Percentiles rank a stretch among this genome's conserved stretches.
Conservation (phyloP, 148 eudicot species). For the Suaeda aralocaspica region DNA sequence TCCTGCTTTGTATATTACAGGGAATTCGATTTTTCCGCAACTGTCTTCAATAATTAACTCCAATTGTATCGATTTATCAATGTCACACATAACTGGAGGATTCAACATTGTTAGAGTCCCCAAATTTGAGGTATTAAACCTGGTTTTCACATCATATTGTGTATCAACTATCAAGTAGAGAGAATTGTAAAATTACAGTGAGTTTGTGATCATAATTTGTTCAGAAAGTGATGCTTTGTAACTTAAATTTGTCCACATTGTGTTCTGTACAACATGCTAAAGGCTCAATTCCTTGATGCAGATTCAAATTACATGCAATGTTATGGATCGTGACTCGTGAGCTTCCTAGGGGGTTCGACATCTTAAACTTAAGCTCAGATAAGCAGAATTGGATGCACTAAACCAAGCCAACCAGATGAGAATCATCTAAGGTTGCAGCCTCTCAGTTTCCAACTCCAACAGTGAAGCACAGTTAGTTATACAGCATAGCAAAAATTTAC, state of each 20-base stretch:
- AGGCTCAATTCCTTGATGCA: not conserved
- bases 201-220: not conserved
- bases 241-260: not conserved
- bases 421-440: not conserved
- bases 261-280: not conserved
- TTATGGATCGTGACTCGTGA: not conserved
- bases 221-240: not conserved
- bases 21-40: slow-evolving; percentile 91
- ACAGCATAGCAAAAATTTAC: not conserved
- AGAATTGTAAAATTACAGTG: not conserved
- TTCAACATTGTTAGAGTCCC: not conserved
- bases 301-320: not conserved
- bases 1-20: slow-evolving; percentile 30
- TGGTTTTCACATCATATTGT: not conserved
- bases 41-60: slow-evolving; percentile 55
- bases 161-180: not conserved
- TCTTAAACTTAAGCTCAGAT: not conserved
- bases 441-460: not conserved
- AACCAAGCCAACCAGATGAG: not conserved
- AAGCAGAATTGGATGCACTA: not conserved
- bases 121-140: slow-evolving; percentile 2
- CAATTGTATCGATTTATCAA: not conserved
- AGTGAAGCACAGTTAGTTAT: not conserved
- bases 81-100: slow-evolving; percentile 4
- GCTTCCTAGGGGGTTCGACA: slow-evolving; percentile 9